Evolutionary conservation across 1,139 yeast genomes (phyloP), one percentile per base, ranked within the genome.

Genomic region (Suhomyces maxii): DNA sequence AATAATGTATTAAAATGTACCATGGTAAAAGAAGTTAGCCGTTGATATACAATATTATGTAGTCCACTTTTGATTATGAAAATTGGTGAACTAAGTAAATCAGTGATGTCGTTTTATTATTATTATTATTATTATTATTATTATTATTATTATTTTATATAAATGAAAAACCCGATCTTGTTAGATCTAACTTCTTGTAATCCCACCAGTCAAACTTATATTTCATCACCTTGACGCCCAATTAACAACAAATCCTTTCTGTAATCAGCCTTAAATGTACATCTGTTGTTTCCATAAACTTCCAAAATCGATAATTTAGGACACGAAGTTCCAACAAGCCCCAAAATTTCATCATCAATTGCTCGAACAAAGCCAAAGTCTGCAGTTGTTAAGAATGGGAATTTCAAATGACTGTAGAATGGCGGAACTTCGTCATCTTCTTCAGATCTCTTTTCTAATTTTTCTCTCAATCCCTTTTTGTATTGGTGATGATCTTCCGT

Each of bases 281-380:
- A 84, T 52, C 80, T 70, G 54, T 86, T 87, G 55, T 84, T 77
- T 0, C 96, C 96, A 63, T 85, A 88, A 6, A 88, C 89, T 58
- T 89, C 96, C 46, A 90, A 59, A 10, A 87, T 70, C 39, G 77
- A 73, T 48, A 90, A 65, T 42, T 78, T 79, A 0, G 84, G 79
- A 54, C 93, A 86, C 12, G 74, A 70, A 26, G 76, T 69, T 8
- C 84, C 77, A 14, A 89, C 55, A 23, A 76, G 59, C 30, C 75
- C 73, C 11, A 89, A 63, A 0, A 83, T 72, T 32, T 73, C 79
- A 64, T 89, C 87, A 62, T 88, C 89, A 6, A 88, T 77, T 18
- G 82, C 71, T 42, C 95, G 71, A 2, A 89, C 89, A 67, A 90
- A 90, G 0, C 96, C 93, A 11, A 82, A 58, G 61, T 90, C 93